phyloP scores from a whole-genome alignment of 225 moss, liverwort and hornwort species.

The Pseudoscleropodium purum region DNA sequence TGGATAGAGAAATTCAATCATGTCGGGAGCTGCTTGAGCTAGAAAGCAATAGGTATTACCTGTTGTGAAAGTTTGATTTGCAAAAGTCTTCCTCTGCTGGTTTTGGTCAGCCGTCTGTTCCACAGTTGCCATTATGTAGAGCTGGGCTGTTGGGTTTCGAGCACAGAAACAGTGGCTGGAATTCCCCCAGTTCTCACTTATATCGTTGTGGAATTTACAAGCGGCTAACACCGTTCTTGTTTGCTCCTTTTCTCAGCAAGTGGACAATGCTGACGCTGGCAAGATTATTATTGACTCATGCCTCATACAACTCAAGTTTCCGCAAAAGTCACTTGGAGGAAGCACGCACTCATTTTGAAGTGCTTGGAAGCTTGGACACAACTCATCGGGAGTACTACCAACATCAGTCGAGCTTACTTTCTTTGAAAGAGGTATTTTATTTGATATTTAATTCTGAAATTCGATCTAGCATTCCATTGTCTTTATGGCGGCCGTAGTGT shows the following conservation, averaged over 20 bases:
- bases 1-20: conserved; percentile 62
- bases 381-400: conserved; percentile 60
- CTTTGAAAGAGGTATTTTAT: conserved; percentile 19
- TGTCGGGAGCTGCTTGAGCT: conserved; percentile 76
- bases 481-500: background rate
- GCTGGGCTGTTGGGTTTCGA: background rate
- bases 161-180: background rate
- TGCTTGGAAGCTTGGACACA: conserved; percentile 43
- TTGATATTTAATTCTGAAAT: background rate
- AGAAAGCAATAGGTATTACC: conserved; percentile 63
- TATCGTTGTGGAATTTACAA: background rate
- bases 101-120: background rate
- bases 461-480: background rate
- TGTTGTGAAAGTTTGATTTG: background rate
- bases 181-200: background rate
- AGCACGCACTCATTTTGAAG: conserved; percentile 47
- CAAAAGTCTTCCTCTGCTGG: background rate
- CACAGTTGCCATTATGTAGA: background rate
- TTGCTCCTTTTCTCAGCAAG: conserved; percentile 50
- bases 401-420: conserved; percentile 48
- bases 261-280: conserved; percentile 85
- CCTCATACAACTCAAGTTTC: conserved; percentile 26
- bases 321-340: conserved; percentile 34
- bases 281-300: conserved; percentile 49
- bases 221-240: background rate